These are phyloP conservation scores for Incumbomyces delicatus DNA, from an alignment of 2,329 filamentous ascomycete genomes.

Conservation along the genomic window DNA sequence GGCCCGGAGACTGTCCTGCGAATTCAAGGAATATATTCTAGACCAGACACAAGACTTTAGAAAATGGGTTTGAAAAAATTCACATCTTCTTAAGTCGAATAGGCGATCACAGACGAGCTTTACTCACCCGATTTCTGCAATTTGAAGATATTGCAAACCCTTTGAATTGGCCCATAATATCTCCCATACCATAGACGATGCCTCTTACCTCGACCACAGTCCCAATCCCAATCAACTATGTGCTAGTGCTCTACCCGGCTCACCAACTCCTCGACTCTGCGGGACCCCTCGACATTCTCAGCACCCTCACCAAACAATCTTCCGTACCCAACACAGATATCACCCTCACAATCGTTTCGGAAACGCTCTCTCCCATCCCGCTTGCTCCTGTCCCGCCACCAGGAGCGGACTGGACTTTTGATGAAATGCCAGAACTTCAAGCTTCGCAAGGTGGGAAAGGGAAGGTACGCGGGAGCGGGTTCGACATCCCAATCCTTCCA, in stretches of 20 bases:
- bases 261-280: conserved; percentile 35
- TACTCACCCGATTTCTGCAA: no score
- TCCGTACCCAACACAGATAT: conserved; percentile 17
- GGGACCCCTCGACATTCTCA: conserved; percentile 41
- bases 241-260: conserved; percentile 28
- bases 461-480: conserved; percentile 14
- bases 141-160: no score
- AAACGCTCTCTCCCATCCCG: conserved; percentile 26
- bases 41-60: no score
- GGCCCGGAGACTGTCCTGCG: no score
- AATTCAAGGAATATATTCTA: no score
- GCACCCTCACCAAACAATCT: conserved; percentile 21
- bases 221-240: conserved; percentile 1
- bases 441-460: no score
- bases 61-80: no score
- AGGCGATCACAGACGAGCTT: no score
- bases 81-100: no score
- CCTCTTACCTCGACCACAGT: not conserved
- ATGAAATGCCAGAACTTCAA: conserved; percentile 8
- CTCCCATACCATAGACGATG: not conserved
- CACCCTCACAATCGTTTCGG: conserved; percentile 22
- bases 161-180: no score
- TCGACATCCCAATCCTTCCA: conserved; percentile 34
- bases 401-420: conserved; percentile 13
- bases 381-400: conserved; percentile 18